A percentile compares a stretch with the other conserved stretches of the same genome.
phyloP scores from a whole-genome alignment of 257 asterid genomes.

The Solanum sitiens region DNA sequence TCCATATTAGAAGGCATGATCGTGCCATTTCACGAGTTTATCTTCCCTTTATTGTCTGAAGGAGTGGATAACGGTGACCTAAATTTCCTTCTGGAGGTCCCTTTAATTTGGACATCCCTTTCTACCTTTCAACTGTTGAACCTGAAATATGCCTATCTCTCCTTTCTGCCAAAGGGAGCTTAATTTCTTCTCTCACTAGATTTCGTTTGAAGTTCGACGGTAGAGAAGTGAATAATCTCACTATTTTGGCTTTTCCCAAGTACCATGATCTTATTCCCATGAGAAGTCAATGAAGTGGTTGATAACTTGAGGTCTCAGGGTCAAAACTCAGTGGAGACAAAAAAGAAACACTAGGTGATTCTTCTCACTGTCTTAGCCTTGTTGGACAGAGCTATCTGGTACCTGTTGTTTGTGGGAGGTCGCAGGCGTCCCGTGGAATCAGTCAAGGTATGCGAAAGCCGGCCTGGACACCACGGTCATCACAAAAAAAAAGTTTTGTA shows the following conservation, averaged over 20 bases:
- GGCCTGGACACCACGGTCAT: no score
- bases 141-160: background rate
- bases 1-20: background rate
- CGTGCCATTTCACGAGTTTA: background rate
- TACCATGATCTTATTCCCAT: background rate
- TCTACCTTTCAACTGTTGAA: background rate
- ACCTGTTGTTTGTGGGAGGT: no score
- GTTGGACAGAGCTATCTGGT: no score
- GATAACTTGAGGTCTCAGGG: no score
- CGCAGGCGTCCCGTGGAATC: no score
- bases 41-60: background rate
- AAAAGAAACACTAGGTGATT: no score
- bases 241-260: background rate
- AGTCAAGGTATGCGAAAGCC: no score
- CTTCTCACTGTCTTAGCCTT: no score
- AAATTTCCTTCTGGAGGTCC: background rate
- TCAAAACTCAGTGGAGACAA: no score
- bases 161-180: background rate
- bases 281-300: no score
- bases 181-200: background rate
- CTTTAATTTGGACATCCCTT: background rate
- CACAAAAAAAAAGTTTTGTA: background rate
- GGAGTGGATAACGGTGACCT: background rate
- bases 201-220: background rate
- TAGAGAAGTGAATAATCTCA: background rate